These are phyloP conservation scores for Phytophthora aleatoria DNA, from an alignment of 352 stramenopile genomes.

Conservation along the genomic window DNA sequence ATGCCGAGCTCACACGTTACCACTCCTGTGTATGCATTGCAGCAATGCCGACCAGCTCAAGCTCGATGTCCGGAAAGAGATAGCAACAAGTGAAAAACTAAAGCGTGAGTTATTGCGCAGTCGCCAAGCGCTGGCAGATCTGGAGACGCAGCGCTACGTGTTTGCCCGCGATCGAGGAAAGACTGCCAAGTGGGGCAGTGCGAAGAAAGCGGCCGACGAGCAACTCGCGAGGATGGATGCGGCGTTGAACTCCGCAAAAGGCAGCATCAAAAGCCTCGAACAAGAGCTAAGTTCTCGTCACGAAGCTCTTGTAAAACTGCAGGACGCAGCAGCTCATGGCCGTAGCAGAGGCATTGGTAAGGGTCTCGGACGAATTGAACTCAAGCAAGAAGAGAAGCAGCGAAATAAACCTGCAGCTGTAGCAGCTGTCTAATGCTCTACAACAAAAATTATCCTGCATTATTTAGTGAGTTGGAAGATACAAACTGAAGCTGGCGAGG, in stretches of 20 bases:
- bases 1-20: slow-evolving; percentile 58
- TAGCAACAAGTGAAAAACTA: slow-evolving; percentile 26
- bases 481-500: slow-evolving; percentile 31
- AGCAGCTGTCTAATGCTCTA: slow-evolving; percentile 22
- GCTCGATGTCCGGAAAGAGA: slow-evolving; percentile 24
- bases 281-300: slow-evolving; percentile 25
- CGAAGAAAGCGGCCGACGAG: slow-evolving; percentile 53
- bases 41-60: slow-evolving; percentile 39
- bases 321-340: slow-evolving; percentile 35
- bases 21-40: slow-evolving; percentile 66
- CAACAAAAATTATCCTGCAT: slow-evolving; percentile 12
- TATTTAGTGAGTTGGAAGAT: slow-evolving; percentile 15
- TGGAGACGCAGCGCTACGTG: slow-evolving; percentile 51
- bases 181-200: slow-evolving; percentile 59
- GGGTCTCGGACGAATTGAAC: slow-evolving; percentile 29
- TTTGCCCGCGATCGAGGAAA: slow-evolving; percentile 53
- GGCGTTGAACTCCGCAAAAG: slow-evolving; percentile 14
- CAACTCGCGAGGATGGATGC: slow-evolving; percentile 42
- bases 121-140: slow-evolving; percentile 47
- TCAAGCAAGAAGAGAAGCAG: slow-evolving; percentile 17
- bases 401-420: slow-evolving; percentile 14
- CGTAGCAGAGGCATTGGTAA: slow-evolving; percentile 56
- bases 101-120: slow-evolving; percentile 38
- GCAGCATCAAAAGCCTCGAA: slow-evolving; percentile 7
- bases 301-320: slow-evolving; percentile 21